Conservation (phyloP, 768 basidiomycete genomes). For the Asterophora lycoperdoides region DNA sequence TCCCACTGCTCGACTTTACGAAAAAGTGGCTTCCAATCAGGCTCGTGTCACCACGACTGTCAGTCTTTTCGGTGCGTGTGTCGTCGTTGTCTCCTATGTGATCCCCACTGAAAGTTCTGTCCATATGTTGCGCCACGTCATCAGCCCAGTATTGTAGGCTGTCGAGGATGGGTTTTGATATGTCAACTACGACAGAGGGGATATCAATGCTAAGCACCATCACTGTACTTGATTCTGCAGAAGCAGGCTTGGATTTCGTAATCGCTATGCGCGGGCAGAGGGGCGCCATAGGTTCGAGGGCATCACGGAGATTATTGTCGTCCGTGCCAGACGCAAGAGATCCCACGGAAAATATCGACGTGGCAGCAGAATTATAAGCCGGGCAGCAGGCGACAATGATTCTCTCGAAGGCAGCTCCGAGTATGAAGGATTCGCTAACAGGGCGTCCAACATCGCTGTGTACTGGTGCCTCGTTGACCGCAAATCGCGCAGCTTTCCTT, state of each 20-base stretch:
- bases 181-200: slow-evolving; percentile 57
- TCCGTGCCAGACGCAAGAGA: slow-evolving; percentile 26
- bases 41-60: slow-evolving; percentile 54
- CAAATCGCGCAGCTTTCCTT: slow-evolving; percentile 27
- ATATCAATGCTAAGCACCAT: slow-evolving; percentile 38
- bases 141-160: slow-evolving; percentile 86
- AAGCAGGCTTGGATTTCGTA: slow-evolving; percentile 21
- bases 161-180: slow-evolving; percentile 68
- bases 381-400: slow-evolving; percentile 48
- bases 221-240: slow-evolving; percentile 15
- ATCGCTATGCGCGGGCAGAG: slow-evolving; percentile 34
- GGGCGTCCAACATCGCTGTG: not conserved
- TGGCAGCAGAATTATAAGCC: slow-evolving; percentile 36
- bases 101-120: slow-evolving; percentile 34
- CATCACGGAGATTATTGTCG: not conserved
- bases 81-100: slow-evolving; percentile 20
- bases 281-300: slow-evolving; percentile 13
- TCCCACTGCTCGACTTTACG: slow-evolving; percentile 46
- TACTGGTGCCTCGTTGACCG: slow-evolving; percentile 9
- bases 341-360: slow-evolving; percentile 48
- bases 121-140: slow-evolving; percentile 72
- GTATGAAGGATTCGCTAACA: slow-evolving; percentile 22
- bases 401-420: slow-evolving; percentile 40
- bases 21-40: slow-evolving; percentile 82
- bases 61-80: slow-evolving; percentile 24